These are phyloP conservation scores for Sporothrix inflata DNA, from an alignment of 2,329 filamentous ascomycete genomes.

Conservation along the genomic window DNA sequence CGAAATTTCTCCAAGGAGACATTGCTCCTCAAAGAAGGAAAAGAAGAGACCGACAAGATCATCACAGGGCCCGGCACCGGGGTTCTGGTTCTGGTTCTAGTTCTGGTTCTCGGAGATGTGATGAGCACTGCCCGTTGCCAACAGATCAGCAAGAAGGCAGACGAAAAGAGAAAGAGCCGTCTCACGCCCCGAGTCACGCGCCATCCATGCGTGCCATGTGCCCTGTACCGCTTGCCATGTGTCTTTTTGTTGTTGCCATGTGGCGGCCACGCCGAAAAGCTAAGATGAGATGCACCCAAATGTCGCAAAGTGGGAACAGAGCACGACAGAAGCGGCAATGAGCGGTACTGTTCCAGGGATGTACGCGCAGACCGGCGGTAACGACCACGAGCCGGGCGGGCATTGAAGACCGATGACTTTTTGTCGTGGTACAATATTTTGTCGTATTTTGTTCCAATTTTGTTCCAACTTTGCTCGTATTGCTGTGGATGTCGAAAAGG, in stretches of 20 bases:
- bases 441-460: neutral
- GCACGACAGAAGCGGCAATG: neutral
- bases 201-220: neutral
- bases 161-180: neutral
- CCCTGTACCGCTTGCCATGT: neutral
- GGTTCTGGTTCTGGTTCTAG: neutral
- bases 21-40: too few species aligned
- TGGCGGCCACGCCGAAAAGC: slow-evolving; percentile 9
- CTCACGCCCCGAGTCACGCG: neutral
- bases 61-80: neutral
- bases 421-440: neutral
- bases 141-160: neutral
- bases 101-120: neutral
- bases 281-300: slow-evolving; percentile 1
- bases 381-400: neutral
- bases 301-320: neutral
- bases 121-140: neutral
- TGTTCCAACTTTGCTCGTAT: neutral
- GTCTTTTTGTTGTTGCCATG: neutral
- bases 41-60: neutral
- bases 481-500: neutral
- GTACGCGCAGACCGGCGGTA: neutral
- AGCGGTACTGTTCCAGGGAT: neutral
- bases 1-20: neutral
- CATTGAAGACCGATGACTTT: neutral